Conservation (phyloP, 1,284 basidiomycete genomes). For the Clitocybe nebularis region DNA sequence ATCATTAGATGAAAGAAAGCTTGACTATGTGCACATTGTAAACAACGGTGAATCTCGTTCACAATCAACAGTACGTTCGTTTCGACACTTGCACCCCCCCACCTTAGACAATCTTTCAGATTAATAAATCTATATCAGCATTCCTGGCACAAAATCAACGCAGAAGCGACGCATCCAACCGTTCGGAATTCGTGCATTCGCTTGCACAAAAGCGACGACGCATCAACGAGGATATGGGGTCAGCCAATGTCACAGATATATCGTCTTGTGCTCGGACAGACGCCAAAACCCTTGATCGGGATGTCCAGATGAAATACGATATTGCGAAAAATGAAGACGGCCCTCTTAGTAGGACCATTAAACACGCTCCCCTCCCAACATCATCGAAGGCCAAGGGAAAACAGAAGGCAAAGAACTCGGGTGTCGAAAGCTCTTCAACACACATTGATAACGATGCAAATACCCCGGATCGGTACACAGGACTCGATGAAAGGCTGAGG, state of each 20-base stretch:
- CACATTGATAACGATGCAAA: conserved; percentile 30
- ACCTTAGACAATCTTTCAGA: conserved; percentile 32
- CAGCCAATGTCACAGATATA: conserved; percentile 2
- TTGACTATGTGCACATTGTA: conserved; percentile 51
- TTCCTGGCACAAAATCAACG: conserved; percentile 67
- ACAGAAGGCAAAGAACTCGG: conserved; percentile 16
- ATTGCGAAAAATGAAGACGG: conserved; percentile 78
- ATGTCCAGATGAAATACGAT: conserved; percentile 78
- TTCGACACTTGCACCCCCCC: conserved; percentile 2
- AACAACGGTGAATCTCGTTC: conserved; percentile 42
- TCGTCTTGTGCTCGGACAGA: conserved; percentile 69
- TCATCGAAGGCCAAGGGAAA: conserved; percentile 13
- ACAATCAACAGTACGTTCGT: conserved; percentile 50
- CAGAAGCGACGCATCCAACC: conserved; percentile 70
- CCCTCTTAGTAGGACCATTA: conserved; percentile 59
- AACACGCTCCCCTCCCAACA: conserved; percentile 9
- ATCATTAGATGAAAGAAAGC: conserved; percentile 59
- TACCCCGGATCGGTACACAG: conserved; percentile 47
- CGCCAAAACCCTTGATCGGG: conserved; percentile 64
- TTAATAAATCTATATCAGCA: conserved; percentile 63
- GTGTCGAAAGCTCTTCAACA: conserved; percentile 7
- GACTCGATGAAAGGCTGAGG: conserved; percentile 53
- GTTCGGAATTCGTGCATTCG: conserved; percentile 63
- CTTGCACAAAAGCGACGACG: conserved; percentile 50
- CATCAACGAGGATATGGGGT: conserved; percentile 20